Base-by-base conservation (phyloP, 495 filamentous ascomycete genomes). In the Xylaria sp. region DNA sequence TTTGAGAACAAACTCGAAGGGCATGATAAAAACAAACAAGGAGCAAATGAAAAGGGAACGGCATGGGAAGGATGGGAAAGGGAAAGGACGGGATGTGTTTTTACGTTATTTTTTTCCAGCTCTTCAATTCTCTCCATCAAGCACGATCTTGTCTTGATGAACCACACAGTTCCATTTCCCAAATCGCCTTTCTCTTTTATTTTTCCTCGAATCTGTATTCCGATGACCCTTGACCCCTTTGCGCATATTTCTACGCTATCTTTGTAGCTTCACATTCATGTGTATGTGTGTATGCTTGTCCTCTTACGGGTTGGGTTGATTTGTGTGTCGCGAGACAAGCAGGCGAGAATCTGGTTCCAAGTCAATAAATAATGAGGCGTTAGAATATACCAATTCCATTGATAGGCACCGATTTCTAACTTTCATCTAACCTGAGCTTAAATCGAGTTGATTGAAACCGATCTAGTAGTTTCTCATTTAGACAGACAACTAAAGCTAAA, bases 351-450 rank as follows among this genome's bases (percentile, higher is more conserved):
- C 35, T 6, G 43, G 29, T 40, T 26, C 33, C 17, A 8, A 37
- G 57, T 70, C 33, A 17, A 71, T 71, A 66, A 65, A 66, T 71
- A 65, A 71, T 59, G 61, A 71, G 69, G 69, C 59, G 69, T 71
- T 71, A 59, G 41, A 59, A 69, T 70, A 70, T 70, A 70, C 68
- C 67, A 69, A 19, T 61, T 69, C 43, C n/a, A 21, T 61, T 57
- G 19, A 33, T 41, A n/a, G 26, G 40, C 26, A 31, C 31, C 5
- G 14, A 35, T 52, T 53, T 26, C 21, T 33, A 53, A 31, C 19
- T 55, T 40, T 41, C 11, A 5, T 35, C n/a, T 8, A 3, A 29
- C 17, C 5, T 53, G 12, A 55, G 26, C 52, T 31, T 31, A 17
- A 14, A 5, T 1, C 14, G 26, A 21, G 14, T 55, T 55, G 26